Evolutionary conservation across 164 flowering plant genomes (phyloP).

Genomic region (Liriodendron chinense): DNA sequence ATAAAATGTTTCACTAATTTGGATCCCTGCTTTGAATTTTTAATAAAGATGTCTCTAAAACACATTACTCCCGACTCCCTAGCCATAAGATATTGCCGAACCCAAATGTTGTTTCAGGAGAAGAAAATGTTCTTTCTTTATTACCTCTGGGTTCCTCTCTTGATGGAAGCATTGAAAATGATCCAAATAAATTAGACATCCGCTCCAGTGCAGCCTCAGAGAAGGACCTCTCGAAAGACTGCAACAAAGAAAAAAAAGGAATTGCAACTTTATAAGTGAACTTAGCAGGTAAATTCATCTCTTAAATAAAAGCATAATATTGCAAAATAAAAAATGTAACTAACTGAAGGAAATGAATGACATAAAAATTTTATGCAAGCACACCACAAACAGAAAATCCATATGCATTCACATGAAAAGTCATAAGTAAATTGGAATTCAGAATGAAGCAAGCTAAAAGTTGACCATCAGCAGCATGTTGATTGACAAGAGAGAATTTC

Average conservation of each 20-base stretch:
- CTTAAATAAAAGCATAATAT: slow-evolving; percentile 4
- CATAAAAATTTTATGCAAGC: not conserved
- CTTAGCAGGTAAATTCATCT: slow-evolving; percentile 1
- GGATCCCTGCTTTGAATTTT: too few species aligned
- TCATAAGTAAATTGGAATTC: not conserved
- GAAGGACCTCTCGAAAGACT: slow-evolving; percentile 73
- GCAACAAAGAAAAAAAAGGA: slow-evolving; percentile 10
- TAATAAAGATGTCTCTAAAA: not conserved
- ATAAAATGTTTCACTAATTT: too few species aligned
- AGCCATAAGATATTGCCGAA: not conserved
- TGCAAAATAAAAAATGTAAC: not conserved
- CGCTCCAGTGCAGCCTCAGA: slow-evolving; percentile 78
- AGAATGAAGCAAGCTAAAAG: not conserved
- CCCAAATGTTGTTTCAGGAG: not conserved
- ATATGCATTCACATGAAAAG: not conserved
- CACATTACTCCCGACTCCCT: too few species aligned
- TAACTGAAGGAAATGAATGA: not conserved
- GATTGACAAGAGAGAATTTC: not conserved
- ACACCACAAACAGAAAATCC: not conserved
- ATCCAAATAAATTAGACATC: slow-evolving; percentile 67
- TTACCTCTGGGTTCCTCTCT: slow-evolving; percentile 62
- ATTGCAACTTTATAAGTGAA: not conserved
- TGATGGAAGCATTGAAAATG: slow-evolving; percentile 59
- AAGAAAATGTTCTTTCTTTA: not conserved
- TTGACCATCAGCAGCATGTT: not conserved